Base-by-base conservation (phyloP, 2,329 filamentous ascomycete species). In the Hansfordia pulvinata region DNA sequence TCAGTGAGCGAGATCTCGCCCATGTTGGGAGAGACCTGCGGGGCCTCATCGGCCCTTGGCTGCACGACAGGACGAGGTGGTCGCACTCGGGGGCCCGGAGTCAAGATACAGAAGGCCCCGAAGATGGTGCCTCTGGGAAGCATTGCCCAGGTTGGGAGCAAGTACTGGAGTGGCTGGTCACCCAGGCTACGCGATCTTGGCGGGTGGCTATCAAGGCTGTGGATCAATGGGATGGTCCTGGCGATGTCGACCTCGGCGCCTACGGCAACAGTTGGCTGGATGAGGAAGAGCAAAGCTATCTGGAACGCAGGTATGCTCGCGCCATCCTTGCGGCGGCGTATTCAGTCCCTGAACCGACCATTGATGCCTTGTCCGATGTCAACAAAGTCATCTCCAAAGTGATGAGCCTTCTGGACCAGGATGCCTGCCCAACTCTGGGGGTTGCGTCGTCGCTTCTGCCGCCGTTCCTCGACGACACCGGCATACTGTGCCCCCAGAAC, bases 151-250 rank as follows among this genome's bases (percentile, higher is more conserved):
- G 73, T 6, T 86, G 79, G 78, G 73, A 82, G 34, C 61, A 68
- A 35, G 58, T 77, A 4, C 69, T 80, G 27, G 58, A 65, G 29
- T 86, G 79, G 78, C 58, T 88, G 20, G 58, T 66, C 10, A 43
- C 53, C 3, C 68, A 72, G 33, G 72, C 78, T 1, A 56, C 58
- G 4, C 58, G 56, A 12, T 65, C 71, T 10, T 78, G 82, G 62
- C 54, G 49, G 15, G 55, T 73, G n/a, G 66, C 70, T n/a, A 58
- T 74, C 17, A 60, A 62, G 25, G 72, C 67, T 6, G 56, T 85
- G 18, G 65, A 74, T 33, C 67, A 79, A 35, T 88, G 80, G 80
- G 70, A 76, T 39, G 81, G 80, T 0, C 77, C 79, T 1, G 57
- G 58, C 6, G 80, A 86, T 41, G 62, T 77, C 24, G 76, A 85